Evolutionary conservation across 2,329 filamentous ascomycete species (phyloP), one percentile per base, ranked within the genome.

Genomic region (Dothidotthia symphoricarpi): DNA sequence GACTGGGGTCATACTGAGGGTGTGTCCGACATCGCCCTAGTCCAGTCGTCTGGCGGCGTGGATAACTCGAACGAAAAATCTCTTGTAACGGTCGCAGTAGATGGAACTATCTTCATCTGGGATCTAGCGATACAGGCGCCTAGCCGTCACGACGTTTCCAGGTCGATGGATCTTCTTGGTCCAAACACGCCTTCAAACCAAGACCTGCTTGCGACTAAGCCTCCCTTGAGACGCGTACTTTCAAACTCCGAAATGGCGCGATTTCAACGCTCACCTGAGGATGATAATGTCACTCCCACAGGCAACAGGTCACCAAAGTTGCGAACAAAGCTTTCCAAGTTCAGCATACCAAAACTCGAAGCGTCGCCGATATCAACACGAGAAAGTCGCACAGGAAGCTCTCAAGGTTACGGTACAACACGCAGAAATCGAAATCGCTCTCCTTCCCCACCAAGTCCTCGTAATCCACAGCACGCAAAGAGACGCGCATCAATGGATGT

Each of bases 1-100:
- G 93, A 97, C 68, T 96, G 89, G 80, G 93, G 93, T 1, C 93
- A 98, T 54, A 95, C 90, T 0, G 90, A 96, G 61, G 86, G 90
- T 7, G 88, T 98, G 48, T 95, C 87, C 34, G 90, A 90, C 43
- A 81, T 94, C 13, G 78, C 85, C 3, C 69, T 96, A 6, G 45
- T 67, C 13, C 51, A 59, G 27, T 45, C 45, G 9, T 31, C 43
- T 9, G 79, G 85, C 37, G 52, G 47, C 12, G 45, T 59, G 3
- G 44, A 65, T 6, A 76, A 79, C 12, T 71, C 74, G 12, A 69
- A 71, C 16, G 76, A 77, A 35, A 62, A 59, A 31, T 63, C 58
- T 7, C 57, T 76, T 3, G 68, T 75, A 12, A 75, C 72, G 1
- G 72, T 74, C 3, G 73, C 73, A 11, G 70, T 69, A 2, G 73